Evolutionary conservation across 2,329 filamentous ascomycete species (phyloP).

Genomic region (Fusarium bulbicola): DNA sequence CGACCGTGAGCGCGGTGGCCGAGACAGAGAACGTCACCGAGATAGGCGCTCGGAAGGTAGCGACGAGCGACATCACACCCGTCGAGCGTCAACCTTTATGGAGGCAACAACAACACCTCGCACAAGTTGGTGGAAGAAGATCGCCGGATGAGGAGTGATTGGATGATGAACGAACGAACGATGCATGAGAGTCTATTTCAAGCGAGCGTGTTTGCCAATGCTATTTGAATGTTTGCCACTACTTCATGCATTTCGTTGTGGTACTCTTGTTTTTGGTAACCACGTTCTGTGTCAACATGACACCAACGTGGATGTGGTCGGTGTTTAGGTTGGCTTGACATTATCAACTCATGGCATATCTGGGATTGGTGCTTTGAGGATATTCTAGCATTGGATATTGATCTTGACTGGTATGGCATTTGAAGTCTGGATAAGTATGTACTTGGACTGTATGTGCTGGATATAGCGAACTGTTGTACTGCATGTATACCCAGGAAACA

Average conservation of each 20-base stretch:
- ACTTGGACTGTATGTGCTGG: not conserved
- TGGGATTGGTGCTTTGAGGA: constrained; percentile 26
- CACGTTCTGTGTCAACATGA: constrained; percentile 24
- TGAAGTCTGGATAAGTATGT: constrained; percentile 1
- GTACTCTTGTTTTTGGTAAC: constrained; percentile 11
- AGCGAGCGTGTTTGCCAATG: constrained; percentile 41
- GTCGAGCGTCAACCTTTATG: constrained; percentile 53
- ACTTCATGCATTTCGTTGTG: not conserved
- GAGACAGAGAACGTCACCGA: constrained; percentile 25
- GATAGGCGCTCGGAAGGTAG: constrained; percentile 53
- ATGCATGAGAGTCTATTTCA: constrained; percentile 35
- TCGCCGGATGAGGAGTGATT: constrained; percentile 52
- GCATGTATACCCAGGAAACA: constrained; percentile 30
- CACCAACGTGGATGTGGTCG: constrained; percentile 1
- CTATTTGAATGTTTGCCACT: constrained; percentile 24
- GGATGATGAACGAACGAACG: constrained; percentile 43
- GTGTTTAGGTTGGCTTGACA: constrained; percentile 16
- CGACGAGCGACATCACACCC: constrained; percentile 55
- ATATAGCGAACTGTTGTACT: constrained; percentile 16
- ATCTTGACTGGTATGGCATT: not conserved
- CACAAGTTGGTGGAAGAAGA: constrained; percentile 69
- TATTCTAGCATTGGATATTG: constrained; percentile 15
- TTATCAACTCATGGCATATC: constrained; percentile 20
- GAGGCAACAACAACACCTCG: constrained; percentile 58
- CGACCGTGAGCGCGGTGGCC: constrained; percentile 45